Evolutionary conservation across 2,329 filamentous ascomycete genomes (phyloP), one percentile per base, ranked within the genome.

Genomic region (Magnaporthiopsis rhizophila): DNA sequence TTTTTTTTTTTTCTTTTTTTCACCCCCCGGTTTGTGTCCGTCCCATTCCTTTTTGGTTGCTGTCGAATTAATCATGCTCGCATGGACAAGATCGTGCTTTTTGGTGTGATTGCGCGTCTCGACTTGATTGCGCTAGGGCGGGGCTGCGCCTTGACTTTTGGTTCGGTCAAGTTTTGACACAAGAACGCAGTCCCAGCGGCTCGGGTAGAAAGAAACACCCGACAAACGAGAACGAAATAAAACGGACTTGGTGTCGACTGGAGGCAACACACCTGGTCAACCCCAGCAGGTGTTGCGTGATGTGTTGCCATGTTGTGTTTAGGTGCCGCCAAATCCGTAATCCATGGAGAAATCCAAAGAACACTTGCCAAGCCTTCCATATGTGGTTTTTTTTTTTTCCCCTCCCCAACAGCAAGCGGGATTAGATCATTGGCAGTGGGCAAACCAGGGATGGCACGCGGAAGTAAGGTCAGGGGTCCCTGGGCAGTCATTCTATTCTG

Each of bases 401-500:
- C 30, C 45, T 24, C n/a, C 45, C 45, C 7, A 53, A 53, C 15
- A 4, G n/a, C 18, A 53, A 53, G n/a, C 13, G 59, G 12, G 59
- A 60, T 53, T 24, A n/a, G n/a, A 53, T 53, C 45, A 53, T n/a
- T 53, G n/a, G 18, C 45, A 53, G 9, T 24, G 21, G 45, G 45
- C 45, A 53, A 53, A 24, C 18, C 45, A 53, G 45, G 45, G 45
- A 24, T 53, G 21, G 9, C 45, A 53, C 45, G 21, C 45, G 45
- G 21, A 9, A 53, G 45, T 21, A 53, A 53, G 45, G 21, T 21
- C 45, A 53, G 45, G 45, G 45, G 45, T n/a, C 45, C 45, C 45
- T 53, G 6, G 6, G 45, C n/a, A 53, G 45, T 24, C 45, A 53
- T 53, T 53, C 18, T 53, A 53, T 64, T 64, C 63, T 64, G 63